Evolutionary conservation across 805 yeast species (phyloP).

Genomic region (Monosporozyma solicola): DNA sequence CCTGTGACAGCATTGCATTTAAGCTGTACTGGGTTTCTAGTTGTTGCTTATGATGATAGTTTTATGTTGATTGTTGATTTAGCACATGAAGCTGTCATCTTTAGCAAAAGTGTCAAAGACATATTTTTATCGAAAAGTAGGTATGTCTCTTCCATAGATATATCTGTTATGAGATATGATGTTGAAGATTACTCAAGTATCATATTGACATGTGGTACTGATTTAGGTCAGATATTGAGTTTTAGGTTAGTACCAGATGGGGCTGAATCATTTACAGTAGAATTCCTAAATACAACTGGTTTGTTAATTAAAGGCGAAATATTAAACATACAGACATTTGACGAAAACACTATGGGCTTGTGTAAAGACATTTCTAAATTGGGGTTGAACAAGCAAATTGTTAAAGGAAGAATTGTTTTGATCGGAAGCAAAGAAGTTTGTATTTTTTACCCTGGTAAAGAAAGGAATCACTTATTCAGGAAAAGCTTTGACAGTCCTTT

Average conservation of each 20-base stretch:
- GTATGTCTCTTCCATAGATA: conserved; percentile 53
- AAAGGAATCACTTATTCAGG: background rate
- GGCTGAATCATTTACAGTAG: conserved; percentile 51
- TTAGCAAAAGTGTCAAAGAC: conserved; percentile 29
- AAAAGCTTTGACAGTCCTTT: background rate
- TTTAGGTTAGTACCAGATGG: conserved; percentile 57
- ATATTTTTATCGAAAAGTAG: conserved; percentile 17
- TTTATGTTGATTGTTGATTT: conserved; percentile 64
- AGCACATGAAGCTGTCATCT: conserved; percentile 64
- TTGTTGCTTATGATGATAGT: conserved; percentile 69
- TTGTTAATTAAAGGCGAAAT: conserved; percentile 16
- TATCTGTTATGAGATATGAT: conserved; percentile 59
- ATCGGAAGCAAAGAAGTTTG: conserved; percentile 53
- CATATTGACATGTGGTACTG: conserved; percentile 65
- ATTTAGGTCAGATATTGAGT: conserved; percentile 58
- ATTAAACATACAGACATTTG: background rate
- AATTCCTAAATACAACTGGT: conserved; percentile 34
- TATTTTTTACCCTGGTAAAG: background rate
- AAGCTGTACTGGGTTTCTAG: conserved; percentile 76
- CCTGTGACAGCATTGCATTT: conserved; percentile 52
- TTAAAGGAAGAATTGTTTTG: conserved; percentile 49
- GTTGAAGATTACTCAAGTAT: conserved; percentile 65
- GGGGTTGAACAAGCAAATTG: conserved; percentile 32
- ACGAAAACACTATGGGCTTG: background rate
- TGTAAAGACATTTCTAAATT: conserved; percentile 32